Percentiles rank a stretch among this genome's conserved stretches.
Conservation (phyloP, 306 rosid genomes). For the Spatholobus suberectus region DNA sequence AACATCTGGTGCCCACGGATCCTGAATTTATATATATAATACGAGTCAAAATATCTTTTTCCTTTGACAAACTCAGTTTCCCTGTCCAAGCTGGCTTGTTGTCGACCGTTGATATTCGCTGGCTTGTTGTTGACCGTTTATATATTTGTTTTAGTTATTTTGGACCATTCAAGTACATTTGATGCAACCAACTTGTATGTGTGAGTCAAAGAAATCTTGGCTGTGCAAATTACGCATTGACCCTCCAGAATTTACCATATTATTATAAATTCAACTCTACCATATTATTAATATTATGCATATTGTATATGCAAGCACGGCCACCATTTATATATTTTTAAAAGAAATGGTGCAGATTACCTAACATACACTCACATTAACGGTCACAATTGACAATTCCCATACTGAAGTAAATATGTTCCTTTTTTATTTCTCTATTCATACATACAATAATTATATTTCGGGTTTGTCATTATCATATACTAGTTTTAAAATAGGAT, state of each 20-base stretch:
- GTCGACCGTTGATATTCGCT: neutral
- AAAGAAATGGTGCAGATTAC: neutral
- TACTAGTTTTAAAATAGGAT: neutral
- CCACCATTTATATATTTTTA: neutral
- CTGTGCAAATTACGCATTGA: neutral
- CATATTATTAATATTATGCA: neutral
- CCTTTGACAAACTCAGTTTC: neutral
- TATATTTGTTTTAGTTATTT: slow-evolving; percentile 5
- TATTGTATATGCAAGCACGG: neutral
- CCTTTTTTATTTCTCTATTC: neutral
- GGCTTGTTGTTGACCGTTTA: neutral
- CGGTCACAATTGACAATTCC: neutral
- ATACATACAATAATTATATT: neutral
- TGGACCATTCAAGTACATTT: neutral
- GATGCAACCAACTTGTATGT: neutral
- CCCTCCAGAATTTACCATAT: neutral
- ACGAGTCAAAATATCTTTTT: neutral
- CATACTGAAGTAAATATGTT: neutral
- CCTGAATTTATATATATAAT: no score
- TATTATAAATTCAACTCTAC: neutral
- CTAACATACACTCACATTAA: neutral
- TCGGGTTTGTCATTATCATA: neutral
- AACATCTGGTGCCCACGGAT: no score
- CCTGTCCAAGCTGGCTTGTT: neutral
- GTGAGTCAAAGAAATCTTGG: slow-evolving; percentile 22